Base-by-base conservation (phyloP, 164 flowering plant genomes). In the Tetrastigma voinierianum region DNA sequence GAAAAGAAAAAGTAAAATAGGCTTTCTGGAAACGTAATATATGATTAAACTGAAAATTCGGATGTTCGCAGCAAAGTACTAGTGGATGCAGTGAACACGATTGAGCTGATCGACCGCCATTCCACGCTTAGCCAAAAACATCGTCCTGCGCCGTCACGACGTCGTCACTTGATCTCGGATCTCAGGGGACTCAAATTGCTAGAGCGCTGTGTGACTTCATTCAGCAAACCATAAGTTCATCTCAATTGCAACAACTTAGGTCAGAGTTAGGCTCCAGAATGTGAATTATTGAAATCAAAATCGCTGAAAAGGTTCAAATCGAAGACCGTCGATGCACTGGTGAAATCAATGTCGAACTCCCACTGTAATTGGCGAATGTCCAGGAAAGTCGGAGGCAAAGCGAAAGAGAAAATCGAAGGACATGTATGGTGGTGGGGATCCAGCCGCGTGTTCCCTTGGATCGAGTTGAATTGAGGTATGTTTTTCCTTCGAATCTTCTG, bases 121-220 rank as follows among this genome's bases (percentile, higher is more conserved):
- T 80, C 87, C 13, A 86, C 86, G 9, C 73, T 82, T 62, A 57
- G 68, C 15, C 74, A 69, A 8, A 55, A 67, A n/a, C 56, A 65
- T 79, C 19, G 2, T 46, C 82, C 1, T 10, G 56, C 47, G 82
- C 76, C 0, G 44, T 56, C 55, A 4, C 77, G 21, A 46, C 70
- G 1, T 6, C 68, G 75, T 17, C 79, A 81, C 9, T 72, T 71
- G 25, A 61, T 68, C 23, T 47, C 64, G 14, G 84, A 80, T 54
- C 73, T 84, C 51, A 57, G 67, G 19, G 46, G 18, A 5, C 81
- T 86, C 67, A 47, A 72, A 14, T 84, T 84, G 91, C 70, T 77
- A 12, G 88, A 86, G 59, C 84, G 87, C 78, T 61, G 74, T 62
- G 74, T 84, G 69, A 80, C 78, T 14, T 77, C 84, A 24, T 64